Conservation (phyloP, 2,329 filamentous ascomycete species). For the Exophiala mesophila region DNA sequence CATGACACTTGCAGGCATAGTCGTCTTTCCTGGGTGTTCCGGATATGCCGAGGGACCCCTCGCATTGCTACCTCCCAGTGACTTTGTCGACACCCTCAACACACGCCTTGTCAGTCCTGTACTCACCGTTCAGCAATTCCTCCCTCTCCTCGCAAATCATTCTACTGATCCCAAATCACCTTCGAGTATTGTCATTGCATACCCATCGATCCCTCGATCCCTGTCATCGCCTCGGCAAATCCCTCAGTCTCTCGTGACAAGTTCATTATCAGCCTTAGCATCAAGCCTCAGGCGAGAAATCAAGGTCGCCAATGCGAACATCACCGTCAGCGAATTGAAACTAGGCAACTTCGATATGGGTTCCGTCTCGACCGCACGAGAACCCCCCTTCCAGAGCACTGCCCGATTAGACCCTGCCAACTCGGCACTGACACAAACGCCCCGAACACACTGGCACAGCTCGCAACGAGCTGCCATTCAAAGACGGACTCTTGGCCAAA, state of each 20-base stretch:
- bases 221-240: constrained; percentile 48
- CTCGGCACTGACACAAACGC: constrained; percentile 13
- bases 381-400: constrained; percentile 48
- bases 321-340: constrained; percentile 81
- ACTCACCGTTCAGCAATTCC: constrained; percentile 79
- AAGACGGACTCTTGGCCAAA: constrained; percentile 28
- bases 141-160: constrained; percentile 67
- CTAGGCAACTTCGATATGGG: constrained; percentile 87
- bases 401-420: constrained; percentile 35
- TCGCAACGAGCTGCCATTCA: constrained; percentile 31
- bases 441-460: constrained; percentile 25
- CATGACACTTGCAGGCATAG: constrained; percentile 65
- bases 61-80: constrained; percentile 75
- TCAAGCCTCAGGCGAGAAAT: constrained; percentile 76
- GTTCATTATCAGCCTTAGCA: constrained; percentile 80
- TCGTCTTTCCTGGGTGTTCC: constrained; percentile 72
- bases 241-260: constrained; percentile 79
- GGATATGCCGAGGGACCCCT: constrained; percentile 79
- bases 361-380: constrained; percentile 57
- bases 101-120: constrained; percentile 87
- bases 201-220: constrained; percentile 43
- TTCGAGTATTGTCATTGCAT: constrained; percentile 39
- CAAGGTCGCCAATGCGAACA: constrained; percentile 57
- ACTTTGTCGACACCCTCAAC: constrained; percentile 86
- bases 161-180: constrained; percentile 42